These are phyloP conservation scores for Naematelia aurantialba DNA, from an alignment of 768 basidiomycete species.

Conservation along the genomic window DNA sequence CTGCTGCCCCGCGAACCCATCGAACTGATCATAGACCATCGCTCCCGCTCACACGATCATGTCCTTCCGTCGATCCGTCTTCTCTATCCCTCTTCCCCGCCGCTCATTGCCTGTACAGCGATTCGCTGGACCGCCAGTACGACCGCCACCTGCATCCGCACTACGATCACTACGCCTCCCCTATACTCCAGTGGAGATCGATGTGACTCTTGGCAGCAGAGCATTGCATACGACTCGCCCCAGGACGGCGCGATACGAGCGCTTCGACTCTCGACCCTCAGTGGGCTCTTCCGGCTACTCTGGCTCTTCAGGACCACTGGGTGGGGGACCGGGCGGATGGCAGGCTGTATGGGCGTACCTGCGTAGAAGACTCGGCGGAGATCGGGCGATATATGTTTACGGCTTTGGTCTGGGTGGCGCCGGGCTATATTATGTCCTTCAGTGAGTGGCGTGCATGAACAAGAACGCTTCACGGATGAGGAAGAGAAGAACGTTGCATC, in stretches of 20 bases:
- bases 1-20: no score
- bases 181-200: no score
- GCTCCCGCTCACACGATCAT: no score
- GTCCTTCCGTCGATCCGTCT: no score
- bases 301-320: no score
- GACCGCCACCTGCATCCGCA: background rate
- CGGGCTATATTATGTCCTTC: conserved; percentile 43
- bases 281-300: no score
- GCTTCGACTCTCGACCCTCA: conserved; percentile 28
- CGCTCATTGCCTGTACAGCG: conserved; percentile 3
- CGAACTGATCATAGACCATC: no score
- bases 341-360: conserved; percentile 23
- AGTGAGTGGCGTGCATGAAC: conserved; percentile 32
- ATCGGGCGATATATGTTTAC: conserved; percentile 42
- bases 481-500: no score
- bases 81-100: no score
- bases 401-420: conserved; percentile 39
- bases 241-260: conserved; percentile 32
- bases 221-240: conserved; percentile 5
- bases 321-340: background rate
- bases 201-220: no score
- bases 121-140: background rate
- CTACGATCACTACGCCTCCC: conserved; percentile 5
- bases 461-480: no score
- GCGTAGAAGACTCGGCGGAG: conserved; percentile 38